Percentiles rank a stretch among this genome's conserved stretches.
Evolutionary conservation across 306 rosid species (phyloP).

Genomic region (Malus sylvestris): DNA sequence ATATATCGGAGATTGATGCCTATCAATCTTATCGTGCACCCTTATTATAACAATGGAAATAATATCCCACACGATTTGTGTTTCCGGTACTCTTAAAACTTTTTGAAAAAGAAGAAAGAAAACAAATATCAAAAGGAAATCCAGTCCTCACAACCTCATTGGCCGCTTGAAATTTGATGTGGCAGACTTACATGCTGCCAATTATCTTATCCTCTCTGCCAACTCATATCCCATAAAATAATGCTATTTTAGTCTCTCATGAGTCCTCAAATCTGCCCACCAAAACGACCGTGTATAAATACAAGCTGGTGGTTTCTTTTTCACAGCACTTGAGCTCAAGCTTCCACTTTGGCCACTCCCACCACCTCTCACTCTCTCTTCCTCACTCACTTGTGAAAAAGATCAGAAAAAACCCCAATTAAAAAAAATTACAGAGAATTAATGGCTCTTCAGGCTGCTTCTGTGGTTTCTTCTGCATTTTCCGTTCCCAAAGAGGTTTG

Average conservation of each 20-base stretch:
- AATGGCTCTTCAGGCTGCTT: slow-evolving; percentile 56
- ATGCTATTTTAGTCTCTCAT: neutral
- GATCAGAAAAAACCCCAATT: neutral
- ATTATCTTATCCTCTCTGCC: slow-evolving; percentile 43
- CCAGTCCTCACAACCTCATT: slow-evolving; percentile 31
- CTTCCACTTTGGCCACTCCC: neutral
- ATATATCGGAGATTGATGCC: too few species aligned
- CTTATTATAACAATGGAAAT: too few species aligned
- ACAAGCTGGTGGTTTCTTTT: neutral
- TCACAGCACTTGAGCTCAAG: neutral
- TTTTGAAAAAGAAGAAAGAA: neutral
- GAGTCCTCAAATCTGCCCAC: neutral
- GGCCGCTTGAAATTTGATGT: slow-evolving; percentile 28
- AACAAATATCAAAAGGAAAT: slow-evolving; percentile 34
- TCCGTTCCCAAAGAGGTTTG: slow-evolving; percentile 45
- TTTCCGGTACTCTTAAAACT: too few species aligned
- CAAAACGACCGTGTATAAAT: slow-evolving; percentile 16
- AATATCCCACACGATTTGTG: too few species aligned
- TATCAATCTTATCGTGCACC: too few species aligned
- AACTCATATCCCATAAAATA: neutral
- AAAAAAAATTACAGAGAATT: neutral
- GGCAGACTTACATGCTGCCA: slow-evolving; percentile 38
- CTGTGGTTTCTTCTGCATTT: slow-evolving; percentile 48
- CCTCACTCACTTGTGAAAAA: neutral
- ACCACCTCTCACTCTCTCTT: neutral